Percentiles rank a stretch among this genome's conserved stretches.
These are phyloP conservation scores for Malus sylvestris DNA, from an alignment of 306 rosid genomes.

Conservation along the genomic window DNA sequence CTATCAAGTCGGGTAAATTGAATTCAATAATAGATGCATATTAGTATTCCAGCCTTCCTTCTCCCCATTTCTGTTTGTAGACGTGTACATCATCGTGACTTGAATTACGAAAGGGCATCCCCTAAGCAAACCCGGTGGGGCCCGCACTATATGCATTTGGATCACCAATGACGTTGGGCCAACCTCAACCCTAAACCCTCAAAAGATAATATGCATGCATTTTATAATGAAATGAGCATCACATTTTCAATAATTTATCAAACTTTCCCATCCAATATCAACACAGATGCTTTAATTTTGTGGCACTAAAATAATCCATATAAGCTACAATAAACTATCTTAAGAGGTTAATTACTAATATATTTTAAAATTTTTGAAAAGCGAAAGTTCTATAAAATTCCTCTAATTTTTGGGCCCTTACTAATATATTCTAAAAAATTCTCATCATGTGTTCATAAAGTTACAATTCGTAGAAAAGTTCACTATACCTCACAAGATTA, in stretches of 20 bases:
- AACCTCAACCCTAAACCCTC: not conserved
- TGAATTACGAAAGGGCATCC: not conserved
- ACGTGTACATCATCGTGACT: not conserved
- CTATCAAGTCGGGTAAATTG: no score
- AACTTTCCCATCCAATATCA: not conserved
- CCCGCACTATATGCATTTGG: not conserved
- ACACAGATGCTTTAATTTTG: not conserved
- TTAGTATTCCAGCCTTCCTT: no score
- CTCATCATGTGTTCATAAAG: not conserved
- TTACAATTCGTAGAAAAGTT: no score
- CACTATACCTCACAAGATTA: not conserved
- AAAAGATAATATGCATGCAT: not conserved
- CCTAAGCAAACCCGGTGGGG: not conserved
- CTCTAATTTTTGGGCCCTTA: not conserved
- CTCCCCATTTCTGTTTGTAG: no score
- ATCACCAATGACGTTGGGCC: slow-evolving; percentile 18
- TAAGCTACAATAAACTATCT: no score
- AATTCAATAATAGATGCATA: no score
- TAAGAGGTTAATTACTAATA: no score
- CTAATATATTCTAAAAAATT: no score
- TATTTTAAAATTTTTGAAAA: no score
- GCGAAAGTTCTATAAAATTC: no score
- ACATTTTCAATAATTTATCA: not conserved
- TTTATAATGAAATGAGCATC: not conserved
- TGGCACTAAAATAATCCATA: no score